Evolutionary conservation across 495 filamentous ascomycete species (phyloP).

Genomic region (Rostrohypoxylon terebratum): DNA sequence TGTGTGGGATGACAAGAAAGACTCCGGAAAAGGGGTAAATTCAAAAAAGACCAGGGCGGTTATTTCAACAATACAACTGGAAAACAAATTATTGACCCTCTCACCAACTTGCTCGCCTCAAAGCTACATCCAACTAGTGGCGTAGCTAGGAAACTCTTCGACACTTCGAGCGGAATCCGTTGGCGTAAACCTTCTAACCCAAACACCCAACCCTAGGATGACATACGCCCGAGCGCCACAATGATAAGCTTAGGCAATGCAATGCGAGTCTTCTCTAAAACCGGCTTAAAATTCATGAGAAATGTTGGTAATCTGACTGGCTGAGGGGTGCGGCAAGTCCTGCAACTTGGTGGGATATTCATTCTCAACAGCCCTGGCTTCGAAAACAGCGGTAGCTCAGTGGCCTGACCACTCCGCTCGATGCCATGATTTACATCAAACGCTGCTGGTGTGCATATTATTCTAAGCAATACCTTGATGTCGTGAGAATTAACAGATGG

Average conservation of each 20-base stretch:
- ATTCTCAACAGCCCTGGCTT: slow-evolving; percentile 3
- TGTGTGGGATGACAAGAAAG: not conserved
- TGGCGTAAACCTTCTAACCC: slow-evolving; percentile 13
- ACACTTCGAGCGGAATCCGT: slow-evolving; percentile 12
- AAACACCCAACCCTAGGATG: not conserved
- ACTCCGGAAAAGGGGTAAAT: not conserved
- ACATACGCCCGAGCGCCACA: not conserved
- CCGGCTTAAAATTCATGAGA: not conserved
- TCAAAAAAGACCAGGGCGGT: not conserved
- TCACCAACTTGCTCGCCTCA: not conserved
- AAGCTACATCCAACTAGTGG: not conserved
- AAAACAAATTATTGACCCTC: not conserved
- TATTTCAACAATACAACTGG: not conserved
- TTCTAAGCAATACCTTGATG: not conserved
- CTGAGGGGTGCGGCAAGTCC: not conserved
- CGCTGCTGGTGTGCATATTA: not conserved
- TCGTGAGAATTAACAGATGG: not conserved
- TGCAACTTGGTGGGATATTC: not conserved
- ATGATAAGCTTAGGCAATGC: slow-evolving; percentile 5
- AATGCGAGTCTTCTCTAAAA: not conserved
- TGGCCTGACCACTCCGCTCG: not conserved
- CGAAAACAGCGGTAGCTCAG: not conserved
- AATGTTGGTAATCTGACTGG: not conserved
- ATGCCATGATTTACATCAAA: not conserved
- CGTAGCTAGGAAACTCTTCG: not conserved